These are phyloP conservation scores for Xanthoconium stramineum DNA, from an alignment of 768 basidiomycete species.

Conservation along the genomic window DNA sequence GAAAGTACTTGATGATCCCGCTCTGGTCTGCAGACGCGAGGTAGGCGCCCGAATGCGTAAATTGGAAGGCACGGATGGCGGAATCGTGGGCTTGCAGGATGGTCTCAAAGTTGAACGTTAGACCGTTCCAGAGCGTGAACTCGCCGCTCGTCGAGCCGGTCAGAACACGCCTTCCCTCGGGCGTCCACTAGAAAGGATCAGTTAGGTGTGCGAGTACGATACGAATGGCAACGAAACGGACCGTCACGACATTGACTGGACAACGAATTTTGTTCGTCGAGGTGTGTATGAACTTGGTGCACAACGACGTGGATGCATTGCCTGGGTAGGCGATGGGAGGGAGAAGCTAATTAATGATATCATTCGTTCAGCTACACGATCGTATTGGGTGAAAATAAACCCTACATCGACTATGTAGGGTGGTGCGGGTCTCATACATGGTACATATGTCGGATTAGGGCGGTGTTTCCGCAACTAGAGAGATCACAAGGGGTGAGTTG, in stretches of 20 bases:
- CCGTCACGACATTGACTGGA: constrained; percentile 93
- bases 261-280: constrained; percentile 98
- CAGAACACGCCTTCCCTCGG: constrained; percentile 87
- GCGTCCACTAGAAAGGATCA: constrained; percentile 77
- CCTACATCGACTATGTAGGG: constrained; percentile 88
- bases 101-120: constrained; percentile 99
- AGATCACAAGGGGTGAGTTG: background rate
- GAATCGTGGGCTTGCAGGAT: constrained; percentile 99
- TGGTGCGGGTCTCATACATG: constrained; percentile 77
- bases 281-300: constrained; percentile 96
- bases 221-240: constrained; percentile 40
- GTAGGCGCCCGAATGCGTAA: constrained; percentile 91
- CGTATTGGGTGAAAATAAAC: constrained; percentile 14
- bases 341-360: constrained; percentile 60
- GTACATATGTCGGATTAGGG: constrained; percentile 73
- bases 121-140: constrained; percentile 98
- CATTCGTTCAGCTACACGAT: constrained; percentile 26
- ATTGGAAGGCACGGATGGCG: constrained; percentile 84
- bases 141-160: constrained; percentile 97
- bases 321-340: constrained; percentile 90
- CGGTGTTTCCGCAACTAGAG: constrained; percentile 70
- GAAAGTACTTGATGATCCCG: constrained; percentile 98
- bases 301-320: constrained; percentile 90
- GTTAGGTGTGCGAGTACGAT: background rate
- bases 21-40: constrained; percentile 90